Evolutionary conservation across 257 asterid species (phyloP), one percentile per base, ranked within the genome.

Genomic region (Solanum acaule): DNA sequence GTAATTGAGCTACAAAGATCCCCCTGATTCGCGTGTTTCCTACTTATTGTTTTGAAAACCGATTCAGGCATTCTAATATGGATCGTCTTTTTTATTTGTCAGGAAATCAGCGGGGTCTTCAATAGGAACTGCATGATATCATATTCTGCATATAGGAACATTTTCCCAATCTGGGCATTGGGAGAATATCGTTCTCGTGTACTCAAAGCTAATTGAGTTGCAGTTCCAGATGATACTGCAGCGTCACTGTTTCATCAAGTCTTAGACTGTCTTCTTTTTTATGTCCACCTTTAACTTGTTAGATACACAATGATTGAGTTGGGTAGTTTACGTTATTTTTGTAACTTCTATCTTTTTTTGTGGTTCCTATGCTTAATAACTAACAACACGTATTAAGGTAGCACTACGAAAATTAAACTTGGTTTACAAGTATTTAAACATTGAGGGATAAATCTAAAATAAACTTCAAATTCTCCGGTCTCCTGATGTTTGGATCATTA

Each of bases 61-160:
- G 11, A 75, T 75, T 35, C 52, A 22, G 33, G 11, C 83, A 37
- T 37, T 75, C 33, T 37, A 35, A 35, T 75, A 75, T 44, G 59
- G 67, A 10, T 35, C 18, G 72, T 75, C 18, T 31, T 90, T 52
- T 12, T 3, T 63, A 15, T 71, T 44, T 88, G 84, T 35, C 94
- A 96, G 99, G 98, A 96, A 90, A 96, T 96, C 63, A 94, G 92
- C 94, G 99, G 99, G 81, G 99, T 96, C 29, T 96, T 94, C 93
- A 96, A 95, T 91, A 92, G 88, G 91, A 95, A 96, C 84, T 96
- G 98, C 91, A 96, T 94, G 99, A 95, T 94, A 90, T 94, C 98
- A 18, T 96, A 96, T 90, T 96, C 99, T 87, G 98, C 99, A 42
- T 96, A 96, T 88, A 91, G 98, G 93, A 93, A 93, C 67, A 94